Conservation (phyloP, 352 stramenopile genomes). For the Phytopythium cucurbitacearum region DNA sequence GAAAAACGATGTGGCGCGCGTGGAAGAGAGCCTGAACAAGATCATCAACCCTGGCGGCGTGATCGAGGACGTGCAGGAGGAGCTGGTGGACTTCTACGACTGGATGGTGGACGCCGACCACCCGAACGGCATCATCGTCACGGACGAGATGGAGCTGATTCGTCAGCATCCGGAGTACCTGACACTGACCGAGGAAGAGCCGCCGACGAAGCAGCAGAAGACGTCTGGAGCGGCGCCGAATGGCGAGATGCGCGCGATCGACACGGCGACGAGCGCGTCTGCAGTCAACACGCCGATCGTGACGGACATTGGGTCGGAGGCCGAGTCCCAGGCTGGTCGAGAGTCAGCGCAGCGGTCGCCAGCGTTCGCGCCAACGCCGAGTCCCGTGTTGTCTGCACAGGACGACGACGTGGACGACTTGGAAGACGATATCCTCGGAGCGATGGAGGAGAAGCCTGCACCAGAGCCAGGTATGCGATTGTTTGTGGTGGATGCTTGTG, state of each 20-base stretch:
- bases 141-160: conserved; percentile 82
- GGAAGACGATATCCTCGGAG: conserved; percentile 71
- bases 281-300: conserved; percentile 65
- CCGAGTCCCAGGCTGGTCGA: conserved; percentile 49
- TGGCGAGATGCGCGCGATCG: neutral
- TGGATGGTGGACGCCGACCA: conserved; percentile 82
- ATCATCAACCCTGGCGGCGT: conserved; percentile 58
- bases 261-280: conserved; percentile 20
- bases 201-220: conserved; percentile 34
- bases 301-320: conserved; percentile 65
- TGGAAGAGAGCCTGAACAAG: conserved; percentile 82
- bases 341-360: conserved; percentile 67
- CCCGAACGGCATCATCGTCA: conserved; percentile 64
- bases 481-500: neutral
- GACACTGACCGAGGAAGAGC: conserved; percentile 44
- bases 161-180: conserved; percentile 79
- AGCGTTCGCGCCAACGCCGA: conserved; percentile 48
- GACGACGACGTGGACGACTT: conserved; percentile 69
- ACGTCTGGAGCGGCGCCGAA: conserved; percentile 13
- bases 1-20: conserved; percentile 78
- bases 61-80: conserved; percentile 81
- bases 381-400: conserved; percentile 40
- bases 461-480: conserved; percentile 11
- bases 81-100: conserved; percentile 84
- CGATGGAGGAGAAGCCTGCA: conserved; percentile 60